These are phyloP conservation scores for Diplodia corticola DNA, from an alignment of 2,329 filamentous ascomycete genomes.

Conservation along the genomic window DNA sequence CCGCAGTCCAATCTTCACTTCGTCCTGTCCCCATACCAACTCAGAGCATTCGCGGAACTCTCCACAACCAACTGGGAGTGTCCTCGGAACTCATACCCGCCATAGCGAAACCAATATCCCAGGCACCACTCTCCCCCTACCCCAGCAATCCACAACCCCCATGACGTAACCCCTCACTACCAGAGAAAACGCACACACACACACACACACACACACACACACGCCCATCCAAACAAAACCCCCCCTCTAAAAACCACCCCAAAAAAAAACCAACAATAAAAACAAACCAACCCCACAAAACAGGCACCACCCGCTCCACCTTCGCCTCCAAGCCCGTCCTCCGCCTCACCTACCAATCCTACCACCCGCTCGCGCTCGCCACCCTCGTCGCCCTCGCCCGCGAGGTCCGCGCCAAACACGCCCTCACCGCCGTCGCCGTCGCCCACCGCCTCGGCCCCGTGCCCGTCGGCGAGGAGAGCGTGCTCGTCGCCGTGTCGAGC, in stretches of 20 bases:
- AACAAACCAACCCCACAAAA: not conserved
- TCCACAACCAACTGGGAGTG: too few species aligned
- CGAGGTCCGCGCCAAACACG: constrained; percentile 60
- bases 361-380: constrained; percentile 67
- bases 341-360: constrained; percentile 74
- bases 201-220: not conserved
- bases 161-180: not conserved
- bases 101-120: not conserved
- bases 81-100: not conserved
- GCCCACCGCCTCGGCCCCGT: constrained; percentile 83
- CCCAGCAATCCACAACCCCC: not conserved
- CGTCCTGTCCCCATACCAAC: not conserved
- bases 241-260: too few species aligned
- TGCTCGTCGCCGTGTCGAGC: constrained; percentile 82
- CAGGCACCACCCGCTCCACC: constrained; percentile 75
- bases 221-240: too few species aligned
- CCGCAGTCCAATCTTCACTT: not conserved
- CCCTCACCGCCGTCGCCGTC: constrained; percentile 72
- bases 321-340: constrained; percentile 72
- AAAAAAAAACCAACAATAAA: too few species aligned
- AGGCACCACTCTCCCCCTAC: not conserved
- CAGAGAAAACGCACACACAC: not conserved
- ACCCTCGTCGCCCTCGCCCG: constrained; percentile 67
- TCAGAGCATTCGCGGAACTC: not conserved
- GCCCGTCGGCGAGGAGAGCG: constrained; percentile 89